Evolutionary conservation across 2,329 filamentous ascomycete species (phyloP), one percentile per base, ranked within the genome.

Genomic region (Hymenotorrendiella dingleyae): DNA sequence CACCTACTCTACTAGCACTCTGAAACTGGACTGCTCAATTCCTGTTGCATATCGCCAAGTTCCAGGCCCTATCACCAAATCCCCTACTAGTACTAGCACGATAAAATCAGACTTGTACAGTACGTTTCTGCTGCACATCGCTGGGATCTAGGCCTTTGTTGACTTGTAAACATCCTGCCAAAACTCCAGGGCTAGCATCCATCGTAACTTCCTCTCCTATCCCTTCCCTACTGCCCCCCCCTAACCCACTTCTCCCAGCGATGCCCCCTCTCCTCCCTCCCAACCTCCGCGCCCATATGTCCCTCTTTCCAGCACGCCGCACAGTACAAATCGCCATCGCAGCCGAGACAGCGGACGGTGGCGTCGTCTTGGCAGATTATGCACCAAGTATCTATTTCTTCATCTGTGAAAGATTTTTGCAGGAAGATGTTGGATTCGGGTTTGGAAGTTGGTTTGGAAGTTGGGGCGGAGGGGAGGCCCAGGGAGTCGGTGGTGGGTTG

Each of bases 361-460:
- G 83, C 86, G 57, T 93, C 84, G 45, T 88, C 85, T 35, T 84
- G 78, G 59, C 88, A 94, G 8, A 93, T 88, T 23, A 82, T 76
- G 61, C 88, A 94, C 86, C 86, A 94, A 1, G 73, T 78, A 30
- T 82, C 79, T 48, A 82, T 72, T 54, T 91, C 85, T 24, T 83
- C 81, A 54, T 90, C 82, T n/a, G n/a, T n/a, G n/a, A n/a, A n/a
- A n/a, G n/a, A n/a, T n/a, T n/a, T n/a, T n/a, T n/a, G n/a, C 0
- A 80, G 78, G 57, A 73, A 78, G 36, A 21, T n/a, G 8, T 53
- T 55, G 5, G 43, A 46, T 3, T 40, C 28, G 6, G 43, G 42
- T 34, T 54, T 56, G 23, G 45, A 45, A 6, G 46, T 29, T 2
- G 55, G 59, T 30, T 52, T 53, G 26, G 51, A 54, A 0, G 54